A percentile compares a stretch with the other conserved stretches of the same genome.
Conservation (phyloP, 2,329 filamentous ascomycete genomes). For the Pyrenochaeta sp. region DNA sequence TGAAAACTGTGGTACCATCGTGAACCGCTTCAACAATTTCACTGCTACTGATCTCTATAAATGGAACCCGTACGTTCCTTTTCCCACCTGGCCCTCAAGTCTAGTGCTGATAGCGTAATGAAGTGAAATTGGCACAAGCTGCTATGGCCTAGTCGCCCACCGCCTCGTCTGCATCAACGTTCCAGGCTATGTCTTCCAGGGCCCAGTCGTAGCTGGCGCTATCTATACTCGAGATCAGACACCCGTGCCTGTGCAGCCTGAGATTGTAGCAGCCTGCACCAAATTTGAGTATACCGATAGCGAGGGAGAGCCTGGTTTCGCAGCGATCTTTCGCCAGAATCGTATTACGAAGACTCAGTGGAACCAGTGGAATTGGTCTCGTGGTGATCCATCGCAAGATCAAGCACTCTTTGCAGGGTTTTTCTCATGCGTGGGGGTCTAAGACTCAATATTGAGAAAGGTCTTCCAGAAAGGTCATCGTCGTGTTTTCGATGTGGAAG, state of each 20-base stretch:
- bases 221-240: slow-evolving; percentile 23
- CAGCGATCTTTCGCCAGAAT: slow-evolving; percentile 14
- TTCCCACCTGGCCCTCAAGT: slow-evolving; percentile 2
- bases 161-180: slow-evolving; percentile 45
- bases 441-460: too few species aligned
- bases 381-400: too few species aligned
- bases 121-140: too few species aligned
- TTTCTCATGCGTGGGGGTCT: too few species aligned
- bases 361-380: slow-evolving; percentile 25
- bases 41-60: slow-evolving; percentile 44
- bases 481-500: too few species aligned
- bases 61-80: slow-evolving; percentile 42
- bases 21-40: slow-evolving; percentile 43
- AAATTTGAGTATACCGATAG: slow-evolving; percentile 37
- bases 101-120: too few species aligned
- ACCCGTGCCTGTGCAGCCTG: slow-evolving; percentile 43
- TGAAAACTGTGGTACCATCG: slow-evolving; percentile 44
- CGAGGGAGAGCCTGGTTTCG: slow-evolving; percentile 14
- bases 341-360: slow-evolving; percentile 25
- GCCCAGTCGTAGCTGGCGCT: slow-evolving; percentile 28
- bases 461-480: too few species aligned
- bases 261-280: slow-evolving; percentile 38
- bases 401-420: too few species aligned
- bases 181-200: slow-evolving; percentile 29
- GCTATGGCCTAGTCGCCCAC: slow-evolving; percentile 6